Conservation (phyloP, 108 stramenopile genomes). For the Hondaea fermentalgiana region DNA sequence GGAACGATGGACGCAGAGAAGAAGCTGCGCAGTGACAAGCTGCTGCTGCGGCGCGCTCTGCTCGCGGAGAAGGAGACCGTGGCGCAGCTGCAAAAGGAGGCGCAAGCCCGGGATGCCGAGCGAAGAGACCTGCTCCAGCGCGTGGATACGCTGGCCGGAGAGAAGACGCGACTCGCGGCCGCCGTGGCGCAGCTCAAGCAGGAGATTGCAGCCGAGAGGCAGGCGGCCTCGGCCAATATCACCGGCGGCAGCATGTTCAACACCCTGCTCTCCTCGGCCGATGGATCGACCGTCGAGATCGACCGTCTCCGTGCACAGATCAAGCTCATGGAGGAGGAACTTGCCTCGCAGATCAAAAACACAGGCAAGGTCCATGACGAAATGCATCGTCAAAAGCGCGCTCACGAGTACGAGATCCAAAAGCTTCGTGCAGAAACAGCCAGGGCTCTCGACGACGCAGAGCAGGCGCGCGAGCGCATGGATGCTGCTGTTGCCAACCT, state of each 20-base stretch:
- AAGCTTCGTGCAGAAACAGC: not conserved
- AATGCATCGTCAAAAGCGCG: not conserved
- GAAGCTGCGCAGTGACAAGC: not conserved
- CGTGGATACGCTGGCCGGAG: not conserved
- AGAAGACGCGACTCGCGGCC: not conserved
- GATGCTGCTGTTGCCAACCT: not conserved
- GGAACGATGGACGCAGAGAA: not conserved
- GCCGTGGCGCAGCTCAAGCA: not conserved
- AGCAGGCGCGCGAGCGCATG: not conserved
- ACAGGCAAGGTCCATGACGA: not conserved
- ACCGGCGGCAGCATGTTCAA: constrained; percentile 15
- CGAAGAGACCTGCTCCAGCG: not conserved
- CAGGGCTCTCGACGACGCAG: not conserved
- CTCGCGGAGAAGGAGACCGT: not conserved
- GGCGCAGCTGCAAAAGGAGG: not conserved
- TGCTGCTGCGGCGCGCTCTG: not conserved
- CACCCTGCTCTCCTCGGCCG: not conserved
- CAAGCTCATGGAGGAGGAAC: not conserved
- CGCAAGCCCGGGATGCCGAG: not conserved
- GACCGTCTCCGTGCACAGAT: not conserved
- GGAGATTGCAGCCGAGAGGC: not conserved
- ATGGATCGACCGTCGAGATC: not conserved
- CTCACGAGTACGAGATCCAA: not conserved
- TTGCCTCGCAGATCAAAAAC: not conserved
- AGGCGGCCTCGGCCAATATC: not conserved